These are phyloP conservation scores for Metschnikowia matae DNA, from an alignment of 805 yeast genomes.

Conservation along the genomic window DNA sequence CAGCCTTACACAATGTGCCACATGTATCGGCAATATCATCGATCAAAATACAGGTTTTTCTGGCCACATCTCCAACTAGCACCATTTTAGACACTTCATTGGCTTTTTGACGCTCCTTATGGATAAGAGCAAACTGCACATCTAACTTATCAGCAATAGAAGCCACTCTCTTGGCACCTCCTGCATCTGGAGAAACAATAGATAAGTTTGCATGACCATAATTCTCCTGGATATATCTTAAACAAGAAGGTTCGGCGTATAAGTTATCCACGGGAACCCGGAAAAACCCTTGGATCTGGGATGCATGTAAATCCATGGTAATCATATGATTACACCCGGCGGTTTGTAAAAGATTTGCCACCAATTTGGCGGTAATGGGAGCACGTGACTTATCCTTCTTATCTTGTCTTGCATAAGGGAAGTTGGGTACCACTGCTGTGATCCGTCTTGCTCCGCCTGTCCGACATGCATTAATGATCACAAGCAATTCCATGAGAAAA, in stretches of 20 bases:
- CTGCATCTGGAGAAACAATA: constrained; percentile 96
- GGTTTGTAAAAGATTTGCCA: constrained; percentile 86
- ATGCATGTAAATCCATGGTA: constrained; percentile 95
- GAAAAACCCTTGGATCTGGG: constrained; percentile 97
- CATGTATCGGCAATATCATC: constrained; percentile 99
- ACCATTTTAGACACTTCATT: constrained; percentile 96
- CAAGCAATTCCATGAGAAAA: constrained; percentile 77
- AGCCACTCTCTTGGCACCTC: constrained; percentile 98
- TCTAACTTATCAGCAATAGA: constrained; percentile 89
- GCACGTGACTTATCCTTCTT: constrained; percentile 95
- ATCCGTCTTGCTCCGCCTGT: constrained; percentile 94
- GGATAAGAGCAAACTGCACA: constrained; percentile 90
- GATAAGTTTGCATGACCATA: constrained; percentile 52
- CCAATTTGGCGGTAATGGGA: constrained; percentile 90
- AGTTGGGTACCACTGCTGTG: constrained; percentile 92
- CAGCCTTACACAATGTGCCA: constrained; percentile 93
- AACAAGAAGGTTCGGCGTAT: constrained; percentile 90
- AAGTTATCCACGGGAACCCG: constrained; percentile 92
- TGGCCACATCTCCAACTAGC: constrained; percentile 87
- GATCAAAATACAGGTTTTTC: constrained; percentile 77
- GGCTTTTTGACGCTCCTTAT: constrained; percentile 92
- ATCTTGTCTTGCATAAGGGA: constrained; percentile 97
- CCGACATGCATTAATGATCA: constrained; percentile 90
- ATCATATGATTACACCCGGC: constrained; percentile 96
- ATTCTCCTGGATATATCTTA: constrained; percentile 71